Evolutionary conservation across 148 eudicot species (phyloP).

Genomic region (Camellia japonica): DNA sequence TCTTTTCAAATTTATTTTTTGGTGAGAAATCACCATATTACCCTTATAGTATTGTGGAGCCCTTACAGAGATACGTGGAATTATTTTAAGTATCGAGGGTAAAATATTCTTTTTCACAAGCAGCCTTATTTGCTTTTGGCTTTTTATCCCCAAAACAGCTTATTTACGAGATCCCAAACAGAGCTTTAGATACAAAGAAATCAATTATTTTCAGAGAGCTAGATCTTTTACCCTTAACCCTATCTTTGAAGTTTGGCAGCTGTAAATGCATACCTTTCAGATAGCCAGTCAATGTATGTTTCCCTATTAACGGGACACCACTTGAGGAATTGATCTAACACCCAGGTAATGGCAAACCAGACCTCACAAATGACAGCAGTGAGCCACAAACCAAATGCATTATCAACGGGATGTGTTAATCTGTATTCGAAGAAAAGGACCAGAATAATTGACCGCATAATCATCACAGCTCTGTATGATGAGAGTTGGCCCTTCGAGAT

Average conservation of each 20-base stretch:
- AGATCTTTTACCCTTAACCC: background rate
- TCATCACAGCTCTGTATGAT: constrained; percentile 78
- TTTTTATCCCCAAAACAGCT: no score
- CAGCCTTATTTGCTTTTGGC: no score
- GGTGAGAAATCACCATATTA: no score
- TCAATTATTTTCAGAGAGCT: background rate
- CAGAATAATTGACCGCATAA: constrained; percentile 70
- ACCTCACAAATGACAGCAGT: constrained; percentile 99
- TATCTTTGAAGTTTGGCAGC: background rate
- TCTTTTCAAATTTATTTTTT: no score
- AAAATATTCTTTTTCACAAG: no score
- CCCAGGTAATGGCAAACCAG: constrained; percentile 98
- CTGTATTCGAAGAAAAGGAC: constrained; percentile 89
- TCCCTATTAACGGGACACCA: constrained; percentile 86
- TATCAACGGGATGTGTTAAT: constrained; percentile 90
- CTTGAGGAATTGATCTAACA: constrained; percentile 98
- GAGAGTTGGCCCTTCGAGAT: constrained; percentile 72
- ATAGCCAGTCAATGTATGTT: constrained; percentile 69
- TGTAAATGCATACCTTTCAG: constrained; percentile 52
- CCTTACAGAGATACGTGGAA: no score
- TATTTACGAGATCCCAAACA: no score
- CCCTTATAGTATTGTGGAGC: no score
- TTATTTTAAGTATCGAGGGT: no score
- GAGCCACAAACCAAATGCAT: constrained; percentile 90
- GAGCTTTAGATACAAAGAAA: background rate